Conservation (phyloP, 106 monocot species). For the Dactylorhiza incarnata region DNA sequence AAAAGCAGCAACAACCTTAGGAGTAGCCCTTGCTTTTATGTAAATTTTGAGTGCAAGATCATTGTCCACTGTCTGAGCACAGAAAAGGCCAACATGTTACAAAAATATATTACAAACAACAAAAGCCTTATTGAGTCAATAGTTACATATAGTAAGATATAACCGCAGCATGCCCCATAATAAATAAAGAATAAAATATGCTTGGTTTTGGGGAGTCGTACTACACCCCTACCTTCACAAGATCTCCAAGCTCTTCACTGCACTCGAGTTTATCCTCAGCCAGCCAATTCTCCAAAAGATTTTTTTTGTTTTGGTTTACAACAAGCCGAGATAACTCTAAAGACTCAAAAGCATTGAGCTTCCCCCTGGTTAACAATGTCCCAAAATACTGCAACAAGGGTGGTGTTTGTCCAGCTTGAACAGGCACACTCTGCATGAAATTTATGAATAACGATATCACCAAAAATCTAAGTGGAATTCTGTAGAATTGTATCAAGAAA, state of each 20-base stretch:
- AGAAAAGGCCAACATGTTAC: neutral
- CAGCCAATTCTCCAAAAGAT: conserved; percentile 96
- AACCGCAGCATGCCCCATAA: neutral
- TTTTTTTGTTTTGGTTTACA: conserved; percentile 98
- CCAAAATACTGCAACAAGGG: conserved; percentile 96
- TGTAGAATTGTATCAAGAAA: neutral
- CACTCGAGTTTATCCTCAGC: conserved; percentile 99
- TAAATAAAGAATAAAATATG: neutral
- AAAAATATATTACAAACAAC: neutral
- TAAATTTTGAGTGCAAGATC: conserved; percentile 96
- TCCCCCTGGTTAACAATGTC: conserved; percentile 86
- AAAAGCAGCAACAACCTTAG: conserved; percentile 99
- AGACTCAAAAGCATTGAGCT: conserved; percentile 92
- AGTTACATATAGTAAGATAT: neutral
- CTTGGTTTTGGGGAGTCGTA: neutral
- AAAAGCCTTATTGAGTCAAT: neutral
- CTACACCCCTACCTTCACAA: conserved; percentile 65
- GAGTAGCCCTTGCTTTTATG: conserved; percentile 95
- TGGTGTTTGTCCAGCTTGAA: conserved; percentile 94
- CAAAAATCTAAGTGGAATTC: neutral
- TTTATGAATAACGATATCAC: neutral
- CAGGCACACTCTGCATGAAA: conserved; percentile 82
- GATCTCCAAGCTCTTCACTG: conserved; percentile 98
- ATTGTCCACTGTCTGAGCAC: conserved; percentile 83
- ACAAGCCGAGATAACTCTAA: conserved; percentile 95